Percentiles rank a stretch among this genome's conserved stretches.
Evolutionary conservation across 345 rosid genomes (phyloP).

Genomic region (Fremontodendron californicum): DNA sequence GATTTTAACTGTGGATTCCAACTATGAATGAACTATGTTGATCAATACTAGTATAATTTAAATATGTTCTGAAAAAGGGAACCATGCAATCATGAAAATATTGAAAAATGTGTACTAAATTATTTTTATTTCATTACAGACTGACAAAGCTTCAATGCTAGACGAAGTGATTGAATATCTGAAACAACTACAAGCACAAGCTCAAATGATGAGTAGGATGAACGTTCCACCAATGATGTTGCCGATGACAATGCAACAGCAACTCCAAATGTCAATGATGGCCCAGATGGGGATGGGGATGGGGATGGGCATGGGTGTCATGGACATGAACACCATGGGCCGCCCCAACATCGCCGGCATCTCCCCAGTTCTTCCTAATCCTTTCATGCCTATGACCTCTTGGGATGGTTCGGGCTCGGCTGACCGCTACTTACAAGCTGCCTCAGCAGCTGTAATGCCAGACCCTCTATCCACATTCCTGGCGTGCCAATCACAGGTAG

Average conservation of each 20-base stretch:
- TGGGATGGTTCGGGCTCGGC: conserved; percentile 55
- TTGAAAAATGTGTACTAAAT: background rate
- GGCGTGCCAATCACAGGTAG: conserved; percentile 70
- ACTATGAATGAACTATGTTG: background rate
- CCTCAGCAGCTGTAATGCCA: conserved; percentile 31
- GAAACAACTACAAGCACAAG: conserved; percentile 87
- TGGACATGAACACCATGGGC: conserved; percentile 63
- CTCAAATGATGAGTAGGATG: conserved; percentile 76
- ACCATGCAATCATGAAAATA: background rate
- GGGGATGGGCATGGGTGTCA: conserved; percentile 57
- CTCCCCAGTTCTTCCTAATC: conserved; percentile 43
- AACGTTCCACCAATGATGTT: conserved; percentile 70
- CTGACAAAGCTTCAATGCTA: conserved; percentile 95
- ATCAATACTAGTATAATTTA: background rate
- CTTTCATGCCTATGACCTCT: conserved; percentile 57
- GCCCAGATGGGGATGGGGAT: conserved; percentile 46
- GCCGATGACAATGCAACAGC: conserved; percentile 83
- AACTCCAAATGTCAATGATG: conserved; percentile 84
- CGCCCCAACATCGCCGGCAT: conserved; percentile 41
- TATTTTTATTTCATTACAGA: conserved; percentile 35
- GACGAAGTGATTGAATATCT: conserved; percentile 95
- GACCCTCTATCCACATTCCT: conserved; percentile 71
- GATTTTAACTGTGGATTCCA: background rate
- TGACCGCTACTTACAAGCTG: conserved; percentile 37
- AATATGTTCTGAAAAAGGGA: background rate